Evolutionary conservation across 2,329 filamentous ascomycete genomes (phyloP), one percentile per base, ranked within the genome.

Genomic region (Colletotrichum liaoningense): DNA sequence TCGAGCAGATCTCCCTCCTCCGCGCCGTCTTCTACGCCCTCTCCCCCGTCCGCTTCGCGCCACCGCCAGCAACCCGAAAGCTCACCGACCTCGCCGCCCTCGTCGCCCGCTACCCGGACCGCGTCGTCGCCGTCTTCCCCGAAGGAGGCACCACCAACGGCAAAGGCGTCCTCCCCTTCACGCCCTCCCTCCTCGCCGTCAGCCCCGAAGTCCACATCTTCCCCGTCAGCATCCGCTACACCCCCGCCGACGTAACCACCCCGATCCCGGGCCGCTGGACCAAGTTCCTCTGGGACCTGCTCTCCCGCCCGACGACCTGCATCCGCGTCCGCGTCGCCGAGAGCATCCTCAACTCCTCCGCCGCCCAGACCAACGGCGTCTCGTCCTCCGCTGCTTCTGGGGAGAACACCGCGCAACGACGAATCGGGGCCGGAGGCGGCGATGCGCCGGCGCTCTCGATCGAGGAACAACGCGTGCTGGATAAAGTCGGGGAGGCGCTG

Each of bases 61-160:
- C 89, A 2, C 83, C 87, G 0, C 79, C 81, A 1, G 81, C 81
- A 4, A 83, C 86, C 9, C 85, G 83, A 33, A 65, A 59, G 9
- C 84, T 94, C 42, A 90, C 92, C 30, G 89, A 92, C 74, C 80
- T 95, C 57, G 84, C 86, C 26, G 86, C 88, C 1, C 87, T 98
- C 5, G 80, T 95, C 12, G 83, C 86, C 38, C 86, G 89, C 71
- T 90, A 97, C 80, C 95, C 95, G 0, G 88, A 90, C 70, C 91
- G 95, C 58, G 90, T 94, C 72, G 90, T 98, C 75, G 95, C 93
- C 74, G 91, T 98, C 1, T 98, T 98, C 81, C 96, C 97, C 14
- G 97, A 99, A 84, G 96, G 93, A 83, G 97, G 93, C 5, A 97
- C 97, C 1, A 98, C 95, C 57, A 99, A 99, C 80, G 96, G 96